Evolutionary conservation across 306 rosid genomes (phyloP).

Genomic region (Citrullus amarus): DNA sequence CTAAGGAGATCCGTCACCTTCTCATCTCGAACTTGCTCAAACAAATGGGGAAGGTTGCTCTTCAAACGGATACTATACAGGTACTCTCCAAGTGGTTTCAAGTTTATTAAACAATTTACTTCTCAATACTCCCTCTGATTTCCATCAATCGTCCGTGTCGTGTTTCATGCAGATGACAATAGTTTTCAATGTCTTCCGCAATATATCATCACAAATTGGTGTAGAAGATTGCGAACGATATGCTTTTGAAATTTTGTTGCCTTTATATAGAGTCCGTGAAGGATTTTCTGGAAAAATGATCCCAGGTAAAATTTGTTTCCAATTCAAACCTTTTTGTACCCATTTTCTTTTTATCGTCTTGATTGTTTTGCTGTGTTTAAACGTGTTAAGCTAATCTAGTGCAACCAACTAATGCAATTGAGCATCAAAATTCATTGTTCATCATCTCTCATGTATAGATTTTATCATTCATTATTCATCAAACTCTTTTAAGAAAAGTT

Average conservation of each 20-base stretch:
- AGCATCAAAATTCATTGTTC: not conserved
- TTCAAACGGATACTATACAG: conserved; percentile 66
- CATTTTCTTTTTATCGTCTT: not conserved
- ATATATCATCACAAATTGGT: conserved; percentile 38
- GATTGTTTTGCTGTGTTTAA: not conserved
- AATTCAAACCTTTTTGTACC: not conserved
- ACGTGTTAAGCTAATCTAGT: not conserved
- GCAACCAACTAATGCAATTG: not conserved
- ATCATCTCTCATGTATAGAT: not conserved
- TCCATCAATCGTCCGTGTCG: not conserved
- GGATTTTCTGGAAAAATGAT: conserved; percentile 72
- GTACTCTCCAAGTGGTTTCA: conserved; percentile 22
- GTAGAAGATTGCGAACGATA: conserved; percentile 41
- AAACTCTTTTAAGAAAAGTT: not conserved
- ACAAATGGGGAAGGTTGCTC: conserved; percentile 68
- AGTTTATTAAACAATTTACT: not conserved
- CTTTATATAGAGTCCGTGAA: conserved; percentile 68
- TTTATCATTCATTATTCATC: not conserved
- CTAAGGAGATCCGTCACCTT: conserved; percentile 19
- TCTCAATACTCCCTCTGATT: not conserved
- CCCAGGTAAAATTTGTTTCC: conserved; percentile 35
- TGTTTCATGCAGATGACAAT: conserved; percentile 52
- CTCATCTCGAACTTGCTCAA: conserved; percentile 58
- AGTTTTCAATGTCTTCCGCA: conserved; percentile 50
- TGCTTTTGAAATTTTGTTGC: conserved; percentile 48